phyloP scores from a whole-genome alignment of 2,329 filamentous ascomycete genomes.

The Curvularia eragrostidis region DNA sequence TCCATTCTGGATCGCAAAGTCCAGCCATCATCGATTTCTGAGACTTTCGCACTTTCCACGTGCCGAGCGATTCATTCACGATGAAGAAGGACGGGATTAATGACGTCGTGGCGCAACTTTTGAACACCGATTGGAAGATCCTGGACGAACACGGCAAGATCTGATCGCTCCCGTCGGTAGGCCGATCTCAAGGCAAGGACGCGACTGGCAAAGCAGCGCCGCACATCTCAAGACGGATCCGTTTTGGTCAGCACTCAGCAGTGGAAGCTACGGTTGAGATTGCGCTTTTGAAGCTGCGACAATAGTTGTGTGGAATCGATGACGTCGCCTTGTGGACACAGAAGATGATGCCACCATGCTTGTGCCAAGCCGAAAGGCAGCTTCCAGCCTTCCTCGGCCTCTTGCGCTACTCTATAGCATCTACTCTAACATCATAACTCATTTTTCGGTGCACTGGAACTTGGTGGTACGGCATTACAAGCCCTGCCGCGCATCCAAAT shows the following conservation, averaged over 20 bases:
- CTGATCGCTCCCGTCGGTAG: background rate
- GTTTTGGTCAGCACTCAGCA: background rate
- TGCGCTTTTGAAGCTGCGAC: no score
- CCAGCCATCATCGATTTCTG: conserved; percentile 12
- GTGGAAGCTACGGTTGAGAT: background rate
- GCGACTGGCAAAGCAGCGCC: background rate
- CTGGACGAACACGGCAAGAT: conserved; percentile 8
- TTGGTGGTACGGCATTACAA: background rate
- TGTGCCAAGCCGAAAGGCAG: background rate
- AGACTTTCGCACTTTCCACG: background rate
- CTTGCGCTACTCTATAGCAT: background rate
- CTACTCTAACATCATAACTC: background rate
- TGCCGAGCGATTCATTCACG: conserved; percentile 6
- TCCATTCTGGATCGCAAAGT: conserved; percentile 8
- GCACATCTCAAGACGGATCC: background rate
- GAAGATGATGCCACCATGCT: background rate
- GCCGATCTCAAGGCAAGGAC: conserved; percentile 7
- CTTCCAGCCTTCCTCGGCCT: background rate
- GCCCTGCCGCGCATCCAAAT: background rate
- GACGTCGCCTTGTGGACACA: background rate
- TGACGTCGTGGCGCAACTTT: conserved; percentile 14
- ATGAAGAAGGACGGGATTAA: conserved; percentile 5
- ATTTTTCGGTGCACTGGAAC: background rate
- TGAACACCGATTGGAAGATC: conserved; percentile 10
- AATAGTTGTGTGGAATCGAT: background rate